phyloP scores from a whole-genome alignment of 495 filamentous ascomycete genomes.

The Lophium mytilinum region DNA sequence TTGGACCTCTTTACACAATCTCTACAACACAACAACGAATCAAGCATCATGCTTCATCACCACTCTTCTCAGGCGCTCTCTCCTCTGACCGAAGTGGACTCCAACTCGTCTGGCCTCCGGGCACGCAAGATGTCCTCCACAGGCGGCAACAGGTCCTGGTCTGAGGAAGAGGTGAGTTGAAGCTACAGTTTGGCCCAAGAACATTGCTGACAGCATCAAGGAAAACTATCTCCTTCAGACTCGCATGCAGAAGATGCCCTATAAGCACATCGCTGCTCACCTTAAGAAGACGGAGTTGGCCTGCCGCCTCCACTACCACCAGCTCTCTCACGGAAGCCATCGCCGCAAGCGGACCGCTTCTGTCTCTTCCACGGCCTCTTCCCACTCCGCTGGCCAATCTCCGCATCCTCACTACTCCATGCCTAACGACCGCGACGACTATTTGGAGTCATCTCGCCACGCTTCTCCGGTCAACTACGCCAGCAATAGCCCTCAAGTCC shows the following conservation, averaged over 20 bases:
- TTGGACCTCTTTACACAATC: background rate
- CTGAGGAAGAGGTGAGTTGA: conserved; percentile 28
- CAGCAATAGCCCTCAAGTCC: conserved; percentile 13
- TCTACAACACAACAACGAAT: background rate
- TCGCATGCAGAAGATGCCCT: conserved; percentile 76
- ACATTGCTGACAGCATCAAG: conserved; percentile 35
- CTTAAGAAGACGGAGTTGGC: conserved; percentile 80
- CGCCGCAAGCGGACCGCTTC: conserved; percentile 60
- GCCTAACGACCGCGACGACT: conserved; percentile 22
- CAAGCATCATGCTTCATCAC: conserved; percentile 23
- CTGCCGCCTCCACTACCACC: conserved; percentile 77
- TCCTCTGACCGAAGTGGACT: conserved; percentile 25
- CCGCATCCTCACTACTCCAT: conserved; percentile 28
- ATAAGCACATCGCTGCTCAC: conserved; percentile 78
- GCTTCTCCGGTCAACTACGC: conserved; percentile 25
- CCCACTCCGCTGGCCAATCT: conserved; percentile 23
- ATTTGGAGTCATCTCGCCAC: conserved; percentile 23
- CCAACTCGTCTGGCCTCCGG: conserved; percentile 12
- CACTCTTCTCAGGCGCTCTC: conserved; percentile 23
- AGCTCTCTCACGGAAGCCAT: conserved; percentile 72
- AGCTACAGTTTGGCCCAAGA: background rate
- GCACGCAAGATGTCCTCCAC: conserved; percentile 28
- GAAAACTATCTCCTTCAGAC: conserved; percentile 81
- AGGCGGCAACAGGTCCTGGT: conserved; percentile 32
- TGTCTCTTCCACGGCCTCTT: conserved; percentile 42